Evolutionary conservation across 2,329 filamentous ascomycete species (phyloP), one percentile per base, ranked within the genome.

Genomic region (Dactylellina drechsleri): DNA sequence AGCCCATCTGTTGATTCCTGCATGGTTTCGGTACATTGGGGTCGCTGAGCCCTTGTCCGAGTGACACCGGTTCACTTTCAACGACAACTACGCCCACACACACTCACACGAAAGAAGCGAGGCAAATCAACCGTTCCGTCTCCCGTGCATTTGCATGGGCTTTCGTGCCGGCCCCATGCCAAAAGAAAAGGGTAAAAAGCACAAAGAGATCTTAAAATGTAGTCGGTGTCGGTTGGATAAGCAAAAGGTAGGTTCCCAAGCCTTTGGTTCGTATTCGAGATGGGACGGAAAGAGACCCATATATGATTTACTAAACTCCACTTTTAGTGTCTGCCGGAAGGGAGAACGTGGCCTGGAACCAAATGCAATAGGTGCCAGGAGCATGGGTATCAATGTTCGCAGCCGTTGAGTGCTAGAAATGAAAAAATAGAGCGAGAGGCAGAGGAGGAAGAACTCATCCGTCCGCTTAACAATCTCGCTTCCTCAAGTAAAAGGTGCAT

Each of bases 151-250:
- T 66, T 52, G 71, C 64, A 58, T 65, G 71, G 64, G 61, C 68
- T 58, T 45, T 52, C 47, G 61, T 66, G 68, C 56, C 26, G 71
- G 58, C 64, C 64, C 71, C 58, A 76, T 76, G 72, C 66, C 72
- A 66, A 76, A 76, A 66, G 72, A 76, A 76, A 76, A 76, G 47
- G 72, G 72, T 66, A 70, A 70, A 61, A 76, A 76, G 40, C 72
- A 76, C 43, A 76, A 76, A 56, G 72, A 76, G 57, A 76, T 76
- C 49, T 71, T 76, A 70, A 76, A 76, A 67, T 76, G 72, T 53
- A 70, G 49, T 56, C 65, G 72, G 23, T 76, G 72, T 57, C 59
- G 72, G 66, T 56, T 71, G 53, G 72, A 76, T 52, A 76, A 76
- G 57, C 72, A 76, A 62, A 76, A 71, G 72, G 65, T 71, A 61